Conservation (phyloP, 2,329 filamentous ascomycete genomes). For the Penicillium vulpinum region DNA sequence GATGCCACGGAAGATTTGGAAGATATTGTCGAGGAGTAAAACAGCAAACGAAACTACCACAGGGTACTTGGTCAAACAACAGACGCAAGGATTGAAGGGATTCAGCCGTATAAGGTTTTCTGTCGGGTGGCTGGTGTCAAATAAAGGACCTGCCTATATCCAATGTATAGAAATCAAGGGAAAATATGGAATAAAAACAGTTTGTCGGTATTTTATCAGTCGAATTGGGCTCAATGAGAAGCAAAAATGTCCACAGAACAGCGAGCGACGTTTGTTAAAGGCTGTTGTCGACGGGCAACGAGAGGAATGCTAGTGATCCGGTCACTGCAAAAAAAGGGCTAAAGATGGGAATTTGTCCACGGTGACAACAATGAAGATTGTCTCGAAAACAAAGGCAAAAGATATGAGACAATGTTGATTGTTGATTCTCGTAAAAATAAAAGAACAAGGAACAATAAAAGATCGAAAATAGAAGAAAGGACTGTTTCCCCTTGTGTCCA, state of each 20-base stretch:
- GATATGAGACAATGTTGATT: slow-evolving; percentile 5
- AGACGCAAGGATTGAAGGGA: background rate
- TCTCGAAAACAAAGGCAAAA: slow-evolving; percentile 10
- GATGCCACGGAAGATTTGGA: slow-evolving; percentile 1
- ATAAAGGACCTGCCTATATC: slow-evolving; percentile 22
- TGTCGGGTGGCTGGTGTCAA: slow-evolving; percentile 10
- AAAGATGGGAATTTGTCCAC: slow-evolving; percentile 18
- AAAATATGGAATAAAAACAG: background rate
- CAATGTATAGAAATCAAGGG: slow-evolving; percentile 9
- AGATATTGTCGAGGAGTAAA: background rate
- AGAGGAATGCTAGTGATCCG: slow-evolving; percentile 33
- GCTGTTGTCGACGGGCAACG: slow-evolving; percentile 27
- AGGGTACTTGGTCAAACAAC: slow-evolving; percentile 8
- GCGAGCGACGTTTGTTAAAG: slow-evolving; percentile 12
- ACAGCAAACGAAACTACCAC: slow-evolving; percentile 10
- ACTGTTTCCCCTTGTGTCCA: slow-evolving; percentile 11
- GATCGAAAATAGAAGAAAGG: slow-evolving; percentile 9
- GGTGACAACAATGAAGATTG: slow-evolving; percentile 17
- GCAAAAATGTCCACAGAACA: slow-evolving; percentile 14
- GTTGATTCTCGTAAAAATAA: background rate
- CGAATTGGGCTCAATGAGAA: slow-evolving; percentile 3
- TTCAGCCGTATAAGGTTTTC: background rate
- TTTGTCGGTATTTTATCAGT: background rate
- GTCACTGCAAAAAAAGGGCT: slow-evolving; percentile 21
- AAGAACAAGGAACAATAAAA: background rate